phyloP scores from a whole-genome alignment of 352 stramenopile species.

The Globisporangium takayamanum region DNA sequence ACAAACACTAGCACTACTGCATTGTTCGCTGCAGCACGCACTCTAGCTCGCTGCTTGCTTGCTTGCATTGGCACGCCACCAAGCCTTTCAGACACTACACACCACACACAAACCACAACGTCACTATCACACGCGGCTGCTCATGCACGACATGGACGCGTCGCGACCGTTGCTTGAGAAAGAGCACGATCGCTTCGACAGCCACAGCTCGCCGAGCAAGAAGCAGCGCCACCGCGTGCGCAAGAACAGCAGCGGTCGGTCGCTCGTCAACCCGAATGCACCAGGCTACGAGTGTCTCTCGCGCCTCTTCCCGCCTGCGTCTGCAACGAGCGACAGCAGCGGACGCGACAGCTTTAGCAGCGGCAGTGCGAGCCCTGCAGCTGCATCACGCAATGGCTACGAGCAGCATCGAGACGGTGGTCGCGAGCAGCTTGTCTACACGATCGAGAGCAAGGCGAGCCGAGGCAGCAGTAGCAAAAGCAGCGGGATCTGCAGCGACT shows the following conservation, averaged over 20 bases:
- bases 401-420: neutral
- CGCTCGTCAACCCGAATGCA: constrained; percentile 1
- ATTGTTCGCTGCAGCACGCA: no score
- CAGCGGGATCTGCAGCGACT: constrained; percentile 13
- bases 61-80: no score
- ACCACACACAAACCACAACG: no score
- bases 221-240: constrained; percentile 10
- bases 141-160: constrained; percentile 32
- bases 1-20: no score
- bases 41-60: no score
- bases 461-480: constrained; percentile 2
- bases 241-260: neutral
- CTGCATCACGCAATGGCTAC: constrained; percentile 3
- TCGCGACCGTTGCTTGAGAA: constrained; percentile 38
- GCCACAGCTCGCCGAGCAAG: constrained; percentile 12
- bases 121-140: neutral
- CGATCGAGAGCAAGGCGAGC: constrained; percentile 1
- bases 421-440: constrained; percentile 3
- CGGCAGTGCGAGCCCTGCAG: neutral
- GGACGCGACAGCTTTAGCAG: constrained; percentile 14
- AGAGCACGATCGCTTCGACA: constrained; percentile 24
- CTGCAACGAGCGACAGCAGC: constrained; percentile 19
- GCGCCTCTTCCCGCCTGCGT: constrained; percentile 7
- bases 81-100: no score
- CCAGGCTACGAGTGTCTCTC: constrained; percentile 13